Percentiles rank a stretch among this genome's conserved stretches.
Conservation (phyloP, 371 early-diverging fungal genomes). For the Lichtheimia ornata region DNA sequence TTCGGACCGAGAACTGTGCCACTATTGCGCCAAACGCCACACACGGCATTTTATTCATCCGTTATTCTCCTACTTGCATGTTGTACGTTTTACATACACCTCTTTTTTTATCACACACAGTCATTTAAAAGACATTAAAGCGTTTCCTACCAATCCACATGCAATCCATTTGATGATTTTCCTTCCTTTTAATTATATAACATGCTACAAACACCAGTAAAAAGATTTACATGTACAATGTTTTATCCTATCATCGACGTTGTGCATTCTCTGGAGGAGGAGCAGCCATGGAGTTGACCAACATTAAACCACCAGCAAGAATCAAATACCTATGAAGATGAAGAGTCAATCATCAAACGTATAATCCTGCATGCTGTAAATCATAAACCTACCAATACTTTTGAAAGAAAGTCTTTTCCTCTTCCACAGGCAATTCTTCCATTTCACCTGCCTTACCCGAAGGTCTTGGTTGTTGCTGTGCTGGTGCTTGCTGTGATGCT, state of each 20-base stretch:
- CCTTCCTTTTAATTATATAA: too few species aligned
- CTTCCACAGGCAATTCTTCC: conserved; percentile 19
- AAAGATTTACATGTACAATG: background rate
- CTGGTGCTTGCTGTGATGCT: conserved; percentile 1
- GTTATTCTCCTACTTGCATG: too few species aligned
- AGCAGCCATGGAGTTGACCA: conserved; percentile 5
- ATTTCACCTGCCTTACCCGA: conserved; percentile 1
- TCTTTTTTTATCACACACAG: too few species aligned
- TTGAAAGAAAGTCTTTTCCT: conserved; percentile 26
- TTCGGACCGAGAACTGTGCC: too few species aligned
- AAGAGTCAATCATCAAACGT: background rate
- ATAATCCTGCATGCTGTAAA: background rate
- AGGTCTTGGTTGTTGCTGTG: background rate
- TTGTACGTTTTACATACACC: too few species aligned
- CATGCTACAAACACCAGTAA: too few species aligned
- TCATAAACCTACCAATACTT: conserved; percentile 23
- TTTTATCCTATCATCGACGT: conserved; percentile 7
- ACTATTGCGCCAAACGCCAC: too few species aligned
- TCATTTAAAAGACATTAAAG: too few species aligned
- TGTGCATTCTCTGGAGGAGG: conserved; percentile 1
- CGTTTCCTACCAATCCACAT: too few species aligned
- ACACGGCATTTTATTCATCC: too few species aligned
- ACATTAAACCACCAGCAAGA: conserved; percentile 3
- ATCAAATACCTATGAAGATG: conserved; percentile 5
- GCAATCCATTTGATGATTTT: too few species aligned